Evolutionary conservation across 2,329 filamentous ascomycete genomes (phyloP).

Genomic region (Triangularia setosa): DNA sequence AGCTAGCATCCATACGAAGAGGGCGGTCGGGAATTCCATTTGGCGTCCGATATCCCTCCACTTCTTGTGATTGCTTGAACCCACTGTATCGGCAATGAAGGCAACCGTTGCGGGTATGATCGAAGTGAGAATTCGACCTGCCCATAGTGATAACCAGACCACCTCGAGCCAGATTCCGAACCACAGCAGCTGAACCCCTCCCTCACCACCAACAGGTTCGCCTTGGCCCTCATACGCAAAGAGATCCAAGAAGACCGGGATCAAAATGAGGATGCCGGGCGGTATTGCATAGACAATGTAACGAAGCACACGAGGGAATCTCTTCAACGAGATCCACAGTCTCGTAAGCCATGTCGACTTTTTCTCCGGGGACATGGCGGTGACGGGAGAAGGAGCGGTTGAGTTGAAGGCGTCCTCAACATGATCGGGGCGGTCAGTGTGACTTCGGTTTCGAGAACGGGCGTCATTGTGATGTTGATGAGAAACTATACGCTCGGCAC

Average conservation of each 20-base stretch:
- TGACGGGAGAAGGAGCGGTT: neutral
- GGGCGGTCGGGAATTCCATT: slow-evolving; percentile 76
- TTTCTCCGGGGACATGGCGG: neutral
- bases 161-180: slow-evolving; percentile 95
- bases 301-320: slow-evolving; percentile 48
- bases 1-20: slow-evolving; percentile 91
- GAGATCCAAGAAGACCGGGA: slow-evolving; percentile 44
- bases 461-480: slow-evolving; percentile 37
- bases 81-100: slow-evolving; percentile 63
- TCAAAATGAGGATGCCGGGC: slow-evolving; percentile 41
- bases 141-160: slow-evolving; percentile 88
- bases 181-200: slow-evolving; percentile 78
- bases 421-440: slow-evolving; percentile 33
- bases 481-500: slow-evolving; percentile 45
- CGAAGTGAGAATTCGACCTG: slow-evolving; percentile 54
- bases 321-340: slow-evolving; percentile 43
- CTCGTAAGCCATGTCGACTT: slow-evolving; percentile 30
- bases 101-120: slow-evolving; percentile 47
- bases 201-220: slow-evolving; percentile 57
- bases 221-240: slow-evolving; percentile 36
- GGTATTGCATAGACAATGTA: slow-evolving; percentile 48
- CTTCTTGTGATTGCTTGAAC: slow-evolving; percentile 83
- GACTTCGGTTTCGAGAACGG: slow-evolving; percentile 32
- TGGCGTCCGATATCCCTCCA: slow-evolving; percentile 86
- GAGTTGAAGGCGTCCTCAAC: slow-evolving; percentile 46